Evolutionary conservation across 352 stramenopile genomes (phyloP), one percentile per base, ranked within the genome.

Genomic region (Phytophthora ramorum): DNA sequence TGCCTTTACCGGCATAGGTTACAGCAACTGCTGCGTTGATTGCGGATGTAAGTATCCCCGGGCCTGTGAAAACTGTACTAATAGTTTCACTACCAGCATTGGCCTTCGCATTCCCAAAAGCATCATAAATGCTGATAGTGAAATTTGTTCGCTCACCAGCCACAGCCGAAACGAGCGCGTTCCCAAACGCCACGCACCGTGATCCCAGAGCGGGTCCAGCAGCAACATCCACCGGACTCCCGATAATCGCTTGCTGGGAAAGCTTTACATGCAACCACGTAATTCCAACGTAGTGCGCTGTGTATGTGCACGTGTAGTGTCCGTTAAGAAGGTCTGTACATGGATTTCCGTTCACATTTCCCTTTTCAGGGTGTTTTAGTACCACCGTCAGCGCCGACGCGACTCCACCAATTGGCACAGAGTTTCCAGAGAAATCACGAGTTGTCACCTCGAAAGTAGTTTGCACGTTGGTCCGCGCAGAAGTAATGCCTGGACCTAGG

Each of bases 251-350:
- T 22, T 54, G 54, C 43, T 37, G 73, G 45, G 14, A 57, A 26
- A 28, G 60, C 55, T 12, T 44, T 4, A 89, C 76, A 55, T 83
- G 58, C 9, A 92, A 55, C 2, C 49, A 37, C 19, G 64, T 82
- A 6, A 56, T 57, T 12, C 80, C 80, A 14, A 85, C 78, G 46
- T 70, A 81, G 8, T 79, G 79, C 3, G 85, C 54, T 2, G 56
- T 79, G 55, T 89, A 93, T n/a, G 75, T 77, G 49, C 85, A 93
- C 7, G 71, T 73, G 53, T 91, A 93, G 12, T 71, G 55, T 0
- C 85, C 85, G 22, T 81, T 87, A 38, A 85, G 61, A 9, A 90
- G 43, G 20, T 91, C 83, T 0, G 60, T 71, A 55, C 85, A 93
- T 2, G 48, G 2, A 57, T 59, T 49, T 17, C 81, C 81, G 35